Percentiles rank a stretch among this genome's conserved stretches.
phyloP scores from a whole-genome alignment of 352 stramenopile genomes.

The Pythium chondricola region DNA sequence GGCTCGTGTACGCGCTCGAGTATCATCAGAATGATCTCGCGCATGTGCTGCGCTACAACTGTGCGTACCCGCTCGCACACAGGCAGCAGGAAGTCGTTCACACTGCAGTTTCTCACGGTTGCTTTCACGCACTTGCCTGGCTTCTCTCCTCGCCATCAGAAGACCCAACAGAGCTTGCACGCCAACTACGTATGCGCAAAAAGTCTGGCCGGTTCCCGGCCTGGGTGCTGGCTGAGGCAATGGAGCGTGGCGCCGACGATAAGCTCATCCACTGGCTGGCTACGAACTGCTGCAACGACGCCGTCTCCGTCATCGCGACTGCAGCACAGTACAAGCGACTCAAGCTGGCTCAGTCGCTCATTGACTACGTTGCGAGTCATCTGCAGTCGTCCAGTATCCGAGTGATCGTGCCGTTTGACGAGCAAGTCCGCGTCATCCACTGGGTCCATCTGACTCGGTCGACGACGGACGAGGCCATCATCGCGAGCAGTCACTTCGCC shows the following conservation, averaged over 20 bases:
- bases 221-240: slow-evolving; percentile 1
- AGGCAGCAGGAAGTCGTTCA: neutral
- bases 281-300: neutral
- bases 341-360: slow-evolving; percentile 3
- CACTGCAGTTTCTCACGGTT: neutral
- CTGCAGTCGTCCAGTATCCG: too few relatives aligned
- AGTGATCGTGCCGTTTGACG: neutral
- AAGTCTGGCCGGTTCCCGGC: neutral
- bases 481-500: neutral
- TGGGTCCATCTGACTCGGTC: neutral
- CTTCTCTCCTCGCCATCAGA: neutral
- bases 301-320: neutral
- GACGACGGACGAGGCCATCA: neutral
- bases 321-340: neutral
- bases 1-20: neutral
- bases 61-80: slow-evolving; percentile 1
- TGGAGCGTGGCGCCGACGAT: neutral
- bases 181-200: too few relatives aligned
- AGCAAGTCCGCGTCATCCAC: neutral
- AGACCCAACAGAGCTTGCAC: too few relatives aligned
- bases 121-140: neutral
- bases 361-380: neutral
- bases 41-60: neutral
- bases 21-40: neutral
- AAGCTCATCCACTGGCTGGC: slow-evolving; percentile 1